phyloP scores from a whole-genome alignment of 2,329 filamentous ascomycete genomes.

The Nannizziopsis arthrosporioides region DNA sequence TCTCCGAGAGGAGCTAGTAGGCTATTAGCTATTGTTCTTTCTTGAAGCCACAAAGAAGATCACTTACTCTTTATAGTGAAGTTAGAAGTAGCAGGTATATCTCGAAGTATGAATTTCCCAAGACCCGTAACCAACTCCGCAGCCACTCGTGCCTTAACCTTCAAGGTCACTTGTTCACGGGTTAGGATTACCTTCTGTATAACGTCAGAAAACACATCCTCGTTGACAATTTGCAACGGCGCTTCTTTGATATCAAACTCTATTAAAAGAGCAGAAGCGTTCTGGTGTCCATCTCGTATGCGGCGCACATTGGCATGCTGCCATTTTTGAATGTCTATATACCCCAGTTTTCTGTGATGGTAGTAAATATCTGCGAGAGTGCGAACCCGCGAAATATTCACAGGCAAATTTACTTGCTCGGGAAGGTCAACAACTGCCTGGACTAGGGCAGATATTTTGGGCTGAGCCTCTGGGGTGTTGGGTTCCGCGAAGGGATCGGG shows the following conservation, averaged over 20 bases:
- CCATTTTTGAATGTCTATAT: slow-evolving; percentile 70
- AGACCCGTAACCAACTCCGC: slow-evolving; percentile 71
- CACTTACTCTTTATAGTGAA: slow-evolving; percentile 90
- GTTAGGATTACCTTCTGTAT: slow-evolving; percentile 73
- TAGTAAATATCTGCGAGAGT: slow-evolving; percentile 75
- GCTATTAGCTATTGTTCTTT: slow-evolving; percentile 19
- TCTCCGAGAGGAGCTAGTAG: slow-evolving; percentile 48
- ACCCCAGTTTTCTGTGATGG: slow-evolving; percentile 62
- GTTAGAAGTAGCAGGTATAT: slow-evolving; percentile 70
- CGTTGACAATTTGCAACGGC: slow-evolving; percentile 70
- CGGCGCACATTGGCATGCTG: slow-evolving; percentile 72
- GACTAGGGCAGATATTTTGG: slow-evolving; percentile 72
- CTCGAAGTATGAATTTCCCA: slow-evolving; percentile 67
- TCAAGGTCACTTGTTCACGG: slow-evolving; percentile 54
- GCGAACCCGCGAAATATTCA: slow-evolving; percentile 65
- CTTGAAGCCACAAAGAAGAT: slow-evolving; percentile 19
- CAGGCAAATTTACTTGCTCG: slow-evolving; percentile 71
- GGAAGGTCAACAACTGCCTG: slow-evolving; percentile 68
- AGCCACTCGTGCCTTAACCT: slow-evolving; percentile 69
- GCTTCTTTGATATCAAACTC: slow-evolving; percentile 65
- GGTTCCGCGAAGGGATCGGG: slow-evolving; percentile 71
- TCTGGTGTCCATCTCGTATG: slow-evolving; percentile 45
- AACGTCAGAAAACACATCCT: slow-evolving; percentile 65
- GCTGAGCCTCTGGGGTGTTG: slow-evolving; percentile 57
- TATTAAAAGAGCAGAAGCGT: slow-evolving; percentile 57